phyloP scores from a whole-genome alignment of 352 stramenopile genomes.

The Phytophthora ohioensis region DNA sequence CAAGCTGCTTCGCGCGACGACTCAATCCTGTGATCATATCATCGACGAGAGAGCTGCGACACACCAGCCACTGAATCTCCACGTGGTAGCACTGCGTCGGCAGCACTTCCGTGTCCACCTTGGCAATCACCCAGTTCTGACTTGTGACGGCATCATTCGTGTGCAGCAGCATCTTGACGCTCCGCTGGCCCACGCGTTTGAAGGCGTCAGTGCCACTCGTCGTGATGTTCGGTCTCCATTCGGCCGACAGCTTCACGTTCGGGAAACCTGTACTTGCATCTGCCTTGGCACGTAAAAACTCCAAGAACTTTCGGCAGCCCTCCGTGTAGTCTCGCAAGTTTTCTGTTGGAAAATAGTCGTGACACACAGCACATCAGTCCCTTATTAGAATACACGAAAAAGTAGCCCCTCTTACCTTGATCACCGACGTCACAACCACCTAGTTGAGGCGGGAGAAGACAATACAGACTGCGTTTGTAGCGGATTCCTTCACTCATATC shows the following conservation, averaged over 20 bases:
- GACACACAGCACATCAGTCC: constrained; percentile 18
- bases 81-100: constrained; percentile 83
- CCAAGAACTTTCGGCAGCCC: constrained; percentile 71
- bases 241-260: constrained; percentile 60
- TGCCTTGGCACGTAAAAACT: constrained; percentile 70
- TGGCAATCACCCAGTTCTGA: constrained; percentile 85
- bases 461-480: constrained; percentile 84
- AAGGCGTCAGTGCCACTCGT: constrained; percentile 67
- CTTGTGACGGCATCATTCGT: constrained; percentile 72
- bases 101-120: constrained; percentile 78
- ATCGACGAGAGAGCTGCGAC: constrained; percentile 81
- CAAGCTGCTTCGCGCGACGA: constrained; percentile 80
- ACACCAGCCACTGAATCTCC: constrained; percentile 89
- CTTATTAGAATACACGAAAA: not conserved
- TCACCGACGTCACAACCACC: constrained; percentile 39
- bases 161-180: constrained; percentile 79
- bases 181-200: constrained; percentile 69
- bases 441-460: constrained; percentile 65
- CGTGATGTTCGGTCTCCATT: constrained; percentile 51
- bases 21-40: constrained; percentile 78
- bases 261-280: constrained; percentile 64
- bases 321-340: constrained; percentile 71
- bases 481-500: constrained; percentile 88
- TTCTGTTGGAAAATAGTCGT: constrained; percentile 37
- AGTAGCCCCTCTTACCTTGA: constrained; percentile 35